Evolutionary conservation across 2,329 filamentous ascomycete genomes (phyloP), one percentile per base, ranked within the genome.

Genomic region (Dothidotthia symphoricarpi): DNA sequence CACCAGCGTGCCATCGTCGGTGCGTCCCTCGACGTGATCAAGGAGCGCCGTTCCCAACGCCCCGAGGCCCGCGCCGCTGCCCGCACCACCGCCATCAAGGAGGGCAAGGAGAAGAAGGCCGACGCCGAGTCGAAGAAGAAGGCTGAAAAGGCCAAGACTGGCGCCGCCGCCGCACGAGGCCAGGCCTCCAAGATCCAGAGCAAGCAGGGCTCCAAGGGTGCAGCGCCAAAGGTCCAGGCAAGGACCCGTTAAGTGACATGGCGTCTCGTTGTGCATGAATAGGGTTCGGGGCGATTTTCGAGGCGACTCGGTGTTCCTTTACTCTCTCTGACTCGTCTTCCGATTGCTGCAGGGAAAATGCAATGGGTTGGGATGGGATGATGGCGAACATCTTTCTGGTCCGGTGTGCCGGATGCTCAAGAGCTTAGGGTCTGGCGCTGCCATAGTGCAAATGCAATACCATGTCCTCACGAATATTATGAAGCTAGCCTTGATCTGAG

Each of bases 11-110:
- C 86, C 71, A 95, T 98, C 75, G 93, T 98, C 64, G 93, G 93
- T 82, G 93, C 93, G 63, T 96, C 93, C 54, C 90, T 98, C 75
- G 93, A 98, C 73, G 89, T 97, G 70, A 97, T 98, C 83, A 97
- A 96, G 85, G 93, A 98, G 85, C 88, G 88, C 78, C 90, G 93
- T 69, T 75, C 81, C 65, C 84, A 88, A 81, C 88, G 93, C 74
- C 93, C 93, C 64, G 93, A 97, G 80, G 91, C 89, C 71, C 90
- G 93, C 72, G 80, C 83, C 66, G 93, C 93, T 67, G 90, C 89
- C 69, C 91, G 93, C 70, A 77, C 80, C 61, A 78, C 83, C 63
- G 91, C 93, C 73, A 90, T 97, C 78, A 91, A 91, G 81, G 89
- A 94, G 72, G 87, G 83, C 78, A 98, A 98, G 86, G 90, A 95